Evolutionary conservation across 2,329 filamentous ascomycete species (phyloP), one percentile per base, ranked within the genome.

Genomic region (Ilyonectria destructans): DNA sequence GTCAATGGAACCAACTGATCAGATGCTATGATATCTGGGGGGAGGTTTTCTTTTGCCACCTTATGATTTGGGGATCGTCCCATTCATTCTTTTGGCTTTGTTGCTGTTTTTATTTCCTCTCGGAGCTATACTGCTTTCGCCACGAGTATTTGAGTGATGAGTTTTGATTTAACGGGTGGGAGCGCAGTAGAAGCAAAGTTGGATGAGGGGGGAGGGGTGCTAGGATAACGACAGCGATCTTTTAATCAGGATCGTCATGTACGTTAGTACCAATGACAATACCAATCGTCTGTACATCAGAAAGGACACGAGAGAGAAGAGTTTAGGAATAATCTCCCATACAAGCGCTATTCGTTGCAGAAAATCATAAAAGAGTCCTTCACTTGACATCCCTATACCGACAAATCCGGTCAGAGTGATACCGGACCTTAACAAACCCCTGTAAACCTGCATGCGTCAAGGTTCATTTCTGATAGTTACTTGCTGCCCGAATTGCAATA

Each of bases 1-100:
- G 46, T 33, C 58, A 58, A 67, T 54, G 52, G 19, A 58, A 55
- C 45, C 31, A 57, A 31, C 35, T 31, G 43, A 35, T 58, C 58
- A 52, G 52, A 67, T 55, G 54, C 51, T 31, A 58, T 31, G 54
- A 62, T 37, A 46, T 33, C 45, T 48, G 52, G 52, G 15, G 26
- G 26, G 26, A 49, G 12, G 21, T 29, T 48, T 45, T 37, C 13
- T 23, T 37, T 48, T 48, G 35, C 15, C 23, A 12, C 57, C 52
- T 46, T 37, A 43, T 46, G 29, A 48, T 57, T 29, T 15, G 13
- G 37, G 19, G 17, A 7, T 40, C 40, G n/a, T 21, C 15, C 17
- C 26, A 21, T 56, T 48, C 51, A 31, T 40, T 54, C 29, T 54
- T 23, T 59, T 65, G 55, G 12, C 31, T 54, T 57, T 58, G 23